Evolutionary conservation across 163 green algal species (phyloP).

Genomic region (Chloromonas sp.): DNA sequence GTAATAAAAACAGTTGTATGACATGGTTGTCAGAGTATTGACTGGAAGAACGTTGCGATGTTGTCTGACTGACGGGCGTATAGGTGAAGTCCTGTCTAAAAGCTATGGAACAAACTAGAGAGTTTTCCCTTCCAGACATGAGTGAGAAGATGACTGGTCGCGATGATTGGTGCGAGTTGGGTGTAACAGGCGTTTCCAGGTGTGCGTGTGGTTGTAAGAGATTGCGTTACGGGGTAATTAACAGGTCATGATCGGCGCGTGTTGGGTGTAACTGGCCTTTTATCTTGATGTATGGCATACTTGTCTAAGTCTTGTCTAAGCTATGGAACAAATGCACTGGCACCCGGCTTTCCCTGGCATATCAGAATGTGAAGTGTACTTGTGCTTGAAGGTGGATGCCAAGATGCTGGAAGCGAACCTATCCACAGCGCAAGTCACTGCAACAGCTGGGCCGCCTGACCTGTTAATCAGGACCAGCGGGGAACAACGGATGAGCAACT

Average conservation of each 20-base stretch:
- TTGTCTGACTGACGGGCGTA: background rate
- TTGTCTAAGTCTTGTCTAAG: background rate
- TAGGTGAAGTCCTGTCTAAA: background rate
- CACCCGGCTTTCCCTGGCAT: background rate
- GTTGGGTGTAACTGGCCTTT: background rate
- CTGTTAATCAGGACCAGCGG: conserved; percentile 82
- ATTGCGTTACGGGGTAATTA: no score
- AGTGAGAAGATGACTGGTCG: no score
- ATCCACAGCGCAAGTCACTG: background rate
- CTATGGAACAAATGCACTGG: background rate
- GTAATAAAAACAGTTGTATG: background rate
- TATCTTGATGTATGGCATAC: background rate
- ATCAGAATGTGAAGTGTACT: background rate
- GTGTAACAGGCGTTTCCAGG: no score
- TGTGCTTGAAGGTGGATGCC: background rate
- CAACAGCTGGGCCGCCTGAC: conserved; percentile 45
- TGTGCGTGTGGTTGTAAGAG: no score
- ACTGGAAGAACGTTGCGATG: background rate
- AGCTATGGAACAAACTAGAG: no score
- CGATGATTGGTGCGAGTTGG: no score
- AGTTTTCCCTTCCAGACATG: no score
- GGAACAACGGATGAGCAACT: conserved; percentile 59
- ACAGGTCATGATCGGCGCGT: no score
- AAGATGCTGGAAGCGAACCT: background rate
- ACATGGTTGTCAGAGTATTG: background rate